phyloP scores from a whole-genome alignment of 2,329 filamentous ascomycete genomes.

The Lecanosticta acicola region DNA sequence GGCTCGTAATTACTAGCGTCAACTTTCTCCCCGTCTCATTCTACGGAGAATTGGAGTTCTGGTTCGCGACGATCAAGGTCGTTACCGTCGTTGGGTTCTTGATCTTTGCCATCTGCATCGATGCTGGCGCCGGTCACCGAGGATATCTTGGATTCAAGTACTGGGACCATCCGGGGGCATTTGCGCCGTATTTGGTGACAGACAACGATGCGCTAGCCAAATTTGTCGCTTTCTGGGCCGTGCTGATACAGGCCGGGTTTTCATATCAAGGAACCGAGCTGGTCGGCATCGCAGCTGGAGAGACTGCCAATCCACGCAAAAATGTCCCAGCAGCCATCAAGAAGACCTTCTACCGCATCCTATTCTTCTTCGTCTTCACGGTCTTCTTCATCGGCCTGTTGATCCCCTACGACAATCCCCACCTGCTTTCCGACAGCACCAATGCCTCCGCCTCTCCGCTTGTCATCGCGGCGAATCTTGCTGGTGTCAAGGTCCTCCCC shows the following conservation, averaged over 20 bases:
- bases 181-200: constrained; percentile 31
- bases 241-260: constrained; percentile 54
- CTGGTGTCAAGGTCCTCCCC: constrained; percentile 56
- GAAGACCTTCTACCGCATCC: constrained; percentile 35
- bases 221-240: constrained; percentile 48
- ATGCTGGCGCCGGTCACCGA: constrained; percentile 40
- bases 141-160: constrained; percentile 58
- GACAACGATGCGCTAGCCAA: constrained; percentile 29
- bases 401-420: constrained; percentile 32
- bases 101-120: constrained; percentile 39
- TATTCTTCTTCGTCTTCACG: constrained; percentile 35
- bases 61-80: constrained; percentile 49
- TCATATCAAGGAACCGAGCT: constrained; percentile 53
- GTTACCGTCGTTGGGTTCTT: constrained; percentile 46
- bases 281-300: constrained; percentile 49
- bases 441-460: constrained; percentile 56
- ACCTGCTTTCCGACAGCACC: constrained; percentile 36
- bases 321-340: constrained; percentile 35
- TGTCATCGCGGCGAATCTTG: constrained; percentile 59
- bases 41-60: constrained; percentile 52
- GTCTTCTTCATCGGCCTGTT: constrained; percentile 34
- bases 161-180: constrained; percentile 35
- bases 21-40: constrained; percentile 48
- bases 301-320: constrained; percentile 49
- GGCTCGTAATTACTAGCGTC: constrained; percentile 37